Base-by-base conservation (phyloP, 2,329 filamentous ascomycete species). In the Colletotrichum tofieldiae region DNA sequence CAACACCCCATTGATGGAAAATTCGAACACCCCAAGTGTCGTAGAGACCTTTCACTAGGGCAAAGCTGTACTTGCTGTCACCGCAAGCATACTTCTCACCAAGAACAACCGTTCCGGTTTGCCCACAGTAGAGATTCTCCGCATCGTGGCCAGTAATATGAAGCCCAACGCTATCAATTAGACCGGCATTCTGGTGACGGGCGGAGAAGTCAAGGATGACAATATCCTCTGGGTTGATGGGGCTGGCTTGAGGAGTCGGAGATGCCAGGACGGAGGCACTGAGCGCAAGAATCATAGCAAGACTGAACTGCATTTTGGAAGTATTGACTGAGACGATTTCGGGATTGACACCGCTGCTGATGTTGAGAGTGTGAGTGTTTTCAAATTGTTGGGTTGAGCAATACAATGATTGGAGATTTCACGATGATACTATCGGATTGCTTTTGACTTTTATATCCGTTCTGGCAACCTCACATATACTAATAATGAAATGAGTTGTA, bases 51-150 rank as follows among this genome's bases (percentile, higher is more conserved):
- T 67, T 62, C 12, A 67, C 49, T 9, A 67, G 65, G 11, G 65
- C 47, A 29, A 67, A 67, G 29, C 56, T 67, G 39, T 67, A 67
- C 49, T 67, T 67, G 56, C 56, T 67, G n/a, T 54, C 58, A 39
- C 65, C 65, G 26, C 65, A 67, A 51, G 45, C n/a, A 41, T 67
- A 62, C 9, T 62, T 47, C 29, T 61, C 58, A 9, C 49, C 65
- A 8, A 67, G 56, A n/a, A 62, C 37, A 5, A 62, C 65, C 3
- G 23, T 29, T 2, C 37, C 65, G 2, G 65, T 55, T 37, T 55
- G 41, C 7, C 56, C 23, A n/a, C 65, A 67, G 26, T 54, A 51
- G 1, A 67, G 56, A n/a, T 55, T 55, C 6, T 52, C 29, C 29
- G 58, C 65, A 37, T 62, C 65, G 7, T 43, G 37, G 3, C 35